Evolutionary conservation across 73 alveolate species (phyloP), one percentile per base, ranked within the genome.

Genomic region (Paramecium octaurelia): DNA sequence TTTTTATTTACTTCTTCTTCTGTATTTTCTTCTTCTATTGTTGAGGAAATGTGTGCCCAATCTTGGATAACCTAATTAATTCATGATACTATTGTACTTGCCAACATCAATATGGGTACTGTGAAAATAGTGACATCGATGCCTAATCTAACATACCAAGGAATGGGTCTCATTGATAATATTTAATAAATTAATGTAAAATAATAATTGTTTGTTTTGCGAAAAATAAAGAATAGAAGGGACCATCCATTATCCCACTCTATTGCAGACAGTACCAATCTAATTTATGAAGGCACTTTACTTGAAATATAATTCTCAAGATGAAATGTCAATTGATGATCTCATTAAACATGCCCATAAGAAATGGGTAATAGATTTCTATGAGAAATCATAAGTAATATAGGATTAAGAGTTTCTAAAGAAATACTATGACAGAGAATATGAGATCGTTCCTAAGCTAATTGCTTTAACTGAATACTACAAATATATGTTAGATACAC

Each of bases 81-180:
- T 16, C 9, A 14, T 2, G 1, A 18, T 4, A 3, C 0, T 40
- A n/a, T 16, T 5, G 18, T 80, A 80, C 91, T 31, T 44, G 75
- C 91, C n/a, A 80, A 44, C 9, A 80, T 20, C 29, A 23, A 20
- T 21, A 48, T 48, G 20, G 91, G 91, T 1, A 80, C 76, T 24
- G 75, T 24, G 73, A 42, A 80, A 16, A 80, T 23, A 24, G 57
- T 8, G 11, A 80, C 21, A 80, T 80, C 91, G 38, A 80, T 31
- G 21, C 64, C 91, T 31, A 80, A 80, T 48, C 91, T 80, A n/a
- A 80, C 46, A 31, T 18, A 48, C 91, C 91, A 80, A 23, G 91
- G 91, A 14, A 80, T 80, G 36, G 91, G 91, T 44, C 91, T 42
- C 91, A 80, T 80, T 43, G 23, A 29, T 42, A 38, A 38, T 80